Evolutionary conservation across 805 yeast species (phyloP), one percentile per base, ranked within the genome.

Genomic region (Schwanniomyces sp.): DNA sequence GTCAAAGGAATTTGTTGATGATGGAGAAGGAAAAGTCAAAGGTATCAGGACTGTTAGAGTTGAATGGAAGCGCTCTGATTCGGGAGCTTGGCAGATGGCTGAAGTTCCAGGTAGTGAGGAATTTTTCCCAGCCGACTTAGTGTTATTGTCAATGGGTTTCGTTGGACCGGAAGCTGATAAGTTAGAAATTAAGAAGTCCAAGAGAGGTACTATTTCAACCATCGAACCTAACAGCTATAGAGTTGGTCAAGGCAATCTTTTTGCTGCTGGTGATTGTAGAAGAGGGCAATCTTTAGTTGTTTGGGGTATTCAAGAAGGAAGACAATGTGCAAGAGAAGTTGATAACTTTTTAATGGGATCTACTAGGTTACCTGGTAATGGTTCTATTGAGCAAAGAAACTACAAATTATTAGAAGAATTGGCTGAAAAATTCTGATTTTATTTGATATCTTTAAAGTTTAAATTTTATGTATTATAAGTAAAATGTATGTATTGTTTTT

Each of bases 231-330:
- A 74, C 50, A 82, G 80, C 48, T 92, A 92, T 79, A 77, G 80
- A 51, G 91, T 89, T 48, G 72, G 72, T 10, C 76, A 70, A 37
- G 86, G 78, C 50, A 91, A 90, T 58, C 62, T 91, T 51, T 92
- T 91, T 63, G 89, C 97, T 42, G 97, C 98, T 43, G 99, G 99
- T 72, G 99, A 92, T 70, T 94, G 98, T 75, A 87, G 99, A 78
- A 85, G 98, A 74, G 99, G 99, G 26, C 99, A 92, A 76, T 89
- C 97, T 2, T 81, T 92, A 68, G 92, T 92, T 67, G 99, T 92
- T 47, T 94, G 98, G 98, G 99, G 98, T 74, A 92, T 92, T 58
- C 98, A 94, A 74, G 99, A 92, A 74, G 99, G 99, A 56, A 85
- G 98, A 76, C 97, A 92, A 72, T 91, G 97, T 81, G 99, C 99